These are phyloP conservation scores for Coprinopsis marcescibilis DNA, from an alignment of 768 basidiomycete species.

Conservation along the genomic window DNA sequence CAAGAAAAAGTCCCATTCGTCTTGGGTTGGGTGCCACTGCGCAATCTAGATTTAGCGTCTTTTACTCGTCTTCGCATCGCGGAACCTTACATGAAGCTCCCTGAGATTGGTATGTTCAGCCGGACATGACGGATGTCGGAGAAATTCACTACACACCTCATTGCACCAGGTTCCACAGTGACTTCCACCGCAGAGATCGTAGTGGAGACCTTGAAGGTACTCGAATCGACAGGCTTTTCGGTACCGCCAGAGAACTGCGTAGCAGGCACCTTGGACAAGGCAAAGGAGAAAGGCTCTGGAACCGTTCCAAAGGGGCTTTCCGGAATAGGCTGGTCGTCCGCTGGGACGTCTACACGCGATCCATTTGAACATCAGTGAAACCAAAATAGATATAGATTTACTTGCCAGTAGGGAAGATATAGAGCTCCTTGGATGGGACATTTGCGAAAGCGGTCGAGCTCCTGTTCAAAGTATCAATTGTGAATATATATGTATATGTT, in stretches of 20 bases:
- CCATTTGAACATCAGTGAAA: neutral
- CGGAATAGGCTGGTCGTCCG: slow-evolving; percentile 19
- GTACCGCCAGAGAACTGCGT: slow-evolving; percentile 42
- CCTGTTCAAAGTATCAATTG: too few relatives aligned
- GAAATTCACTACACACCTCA: slow-evolving; percentile 29
- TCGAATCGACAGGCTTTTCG: slow-evolving; percentile 47
- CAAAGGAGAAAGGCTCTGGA: slow-evolving; percentile 41
- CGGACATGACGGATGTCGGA: neutral
- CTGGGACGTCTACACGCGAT: slow-evolving; percentile 27
- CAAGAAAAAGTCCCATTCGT: slow-evolving; percentile 62
- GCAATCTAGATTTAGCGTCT: neutral
- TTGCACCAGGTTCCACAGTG: slow-evolving; percentile 50
- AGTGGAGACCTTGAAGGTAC: slow-evolving; percentile 45
- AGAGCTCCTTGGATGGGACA: slow-evolving; percentile 41
- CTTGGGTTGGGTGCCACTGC: slow-evolving; percentile 67
- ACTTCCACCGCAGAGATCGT: slow-evolving; percentile 54
- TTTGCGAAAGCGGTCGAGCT: slow-evolving; percentile 33
- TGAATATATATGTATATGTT: too few relatives aligned
- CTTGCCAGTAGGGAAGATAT: slow-evolving; percentile 46
- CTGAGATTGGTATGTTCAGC: slow-evolving; percentile 19
- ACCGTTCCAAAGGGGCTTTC: slow-evolving; percentile 39
- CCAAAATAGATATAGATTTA: neutral
- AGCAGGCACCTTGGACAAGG: slow-evolving; percentile 38
- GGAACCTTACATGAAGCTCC: slow-evolving; percentile 55
- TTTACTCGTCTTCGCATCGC: too few relatives aligned